Percentiles rank a stretch among this genome's conserved stretches.
These are phyloP conservation scores for Paraleonurus japonicus DNA, from an alignment of 257 asterid genomes.

Conservation along the genomic window DNA sequence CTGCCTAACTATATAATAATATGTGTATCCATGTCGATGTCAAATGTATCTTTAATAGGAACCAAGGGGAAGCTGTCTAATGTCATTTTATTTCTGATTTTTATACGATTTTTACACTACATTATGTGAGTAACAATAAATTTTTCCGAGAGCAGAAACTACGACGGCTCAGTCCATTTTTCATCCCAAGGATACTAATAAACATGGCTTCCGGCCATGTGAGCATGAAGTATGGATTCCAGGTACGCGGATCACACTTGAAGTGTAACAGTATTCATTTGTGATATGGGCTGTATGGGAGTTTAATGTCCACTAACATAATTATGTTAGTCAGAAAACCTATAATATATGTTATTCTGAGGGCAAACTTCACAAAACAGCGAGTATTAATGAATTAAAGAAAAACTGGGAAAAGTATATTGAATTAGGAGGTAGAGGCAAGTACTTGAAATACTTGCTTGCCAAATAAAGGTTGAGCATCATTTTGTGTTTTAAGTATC, in stretches of 20 bases:
- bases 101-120: neutral
- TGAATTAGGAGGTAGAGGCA: conserved; percentile 6
- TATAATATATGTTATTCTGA: neutral
- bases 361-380: neutral
- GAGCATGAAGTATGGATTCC: conserved; percentile 96
- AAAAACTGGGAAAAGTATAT: neutral
- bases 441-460: neutral
- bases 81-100: conserved; percentile 8
- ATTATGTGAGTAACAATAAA: neutral
- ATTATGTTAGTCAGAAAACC: neutral
- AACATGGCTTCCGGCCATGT: conserved; percentile 99
- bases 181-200: conserved; percentile 89
- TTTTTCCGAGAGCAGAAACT: conserved; percentile 53
- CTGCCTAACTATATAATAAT: neutral
- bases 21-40: no score
- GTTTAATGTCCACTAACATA: neutral
- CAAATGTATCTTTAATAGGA: no score
- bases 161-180: conserved; percentile 94
- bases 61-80: no score
- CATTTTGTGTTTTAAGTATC: conserved; percentile 4
- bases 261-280: neutral
- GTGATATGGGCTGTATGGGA: neutral
- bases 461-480: conserved; percentile 1
- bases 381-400: neutral
- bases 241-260: conserved; percentile 43